These are phyloP conservation scores for Trichoderma pleuroti DNA, from an alignment of 2,329 filamentous ascomycete species.

Conservation along the genomic window DNA sequence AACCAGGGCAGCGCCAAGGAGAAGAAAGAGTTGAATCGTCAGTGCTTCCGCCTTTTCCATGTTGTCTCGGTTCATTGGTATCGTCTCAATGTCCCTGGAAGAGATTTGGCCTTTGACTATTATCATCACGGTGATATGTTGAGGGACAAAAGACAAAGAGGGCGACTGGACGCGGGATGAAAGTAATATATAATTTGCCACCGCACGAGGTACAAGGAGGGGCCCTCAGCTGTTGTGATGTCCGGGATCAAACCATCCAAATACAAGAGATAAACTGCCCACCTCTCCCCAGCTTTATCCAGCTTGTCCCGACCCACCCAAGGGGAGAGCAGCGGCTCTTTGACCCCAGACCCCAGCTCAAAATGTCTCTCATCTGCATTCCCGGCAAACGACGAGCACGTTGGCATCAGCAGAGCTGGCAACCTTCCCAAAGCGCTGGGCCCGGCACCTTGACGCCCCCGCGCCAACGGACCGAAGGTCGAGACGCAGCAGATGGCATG, in stretches of 20 bases:
- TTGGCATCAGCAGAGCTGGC: neutral
- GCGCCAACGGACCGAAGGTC: slow-evolving; percentile 9
- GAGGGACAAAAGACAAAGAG: neutral
- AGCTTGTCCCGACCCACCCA: slow-evolving; percentile 4
- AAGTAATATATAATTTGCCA: neutral
- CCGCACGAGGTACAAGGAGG: neutral
- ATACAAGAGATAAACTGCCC: slow-evolving; percentile 6
- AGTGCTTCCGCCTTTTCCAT: neutral
- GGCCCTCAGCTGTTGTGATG: slow-evolving; percentile 5
- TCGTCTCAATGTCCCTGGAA: neutral
- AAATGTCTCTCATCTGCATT: slow-evolving; percentile 8
- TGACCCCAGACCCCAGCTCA: slow-evolving; percentile 8
- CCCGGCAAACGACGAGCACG: neutral
- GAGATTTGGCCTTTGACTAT: neutral
- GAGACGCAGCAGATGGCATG: neutral
- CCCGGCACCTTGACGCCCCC: neutral
- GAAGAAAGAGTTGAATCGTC: neutral
- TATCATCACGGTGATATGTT: neutral
- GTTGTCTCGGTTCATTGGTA: neutral
- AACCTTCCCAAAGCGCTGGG: neutral
- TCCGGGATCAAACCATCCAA: slow-evolving; percentile 6
- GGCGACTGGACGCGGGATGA: neutral
- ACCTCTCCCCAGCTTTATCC: neutral
- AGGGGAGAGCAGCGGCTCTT: slow-evolving; percentile 5
- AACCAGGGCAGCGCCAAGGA: neutral